These are phyloP conservation scores for Leccinum rimulosum DNA, from an alignment of 768 basidiomycete species.

Conservation along the genomic window DNA sequence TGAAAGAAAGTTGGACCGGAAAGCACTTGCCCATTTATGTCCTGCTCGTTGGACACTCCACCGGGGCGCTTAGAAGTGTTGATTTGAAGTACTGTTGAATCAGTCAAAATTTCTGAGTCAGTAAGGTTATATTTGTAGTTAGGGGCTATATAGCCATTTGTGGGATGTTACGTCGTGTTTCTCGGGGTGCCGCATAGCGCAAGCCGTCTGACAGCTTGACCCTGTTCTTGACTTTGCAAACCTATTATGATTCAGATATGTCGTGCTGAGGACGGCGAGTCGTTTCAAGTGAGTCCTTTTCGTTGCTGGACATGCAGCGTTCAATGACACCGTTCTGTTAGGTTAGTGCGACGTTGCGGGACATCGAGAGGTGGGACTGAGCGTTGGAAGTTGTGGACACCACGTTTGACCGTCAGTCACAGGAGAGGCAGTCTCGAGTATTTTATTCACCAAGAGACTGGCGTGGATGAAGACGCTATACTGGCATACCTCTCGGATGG, in stretches of 20 bases:
- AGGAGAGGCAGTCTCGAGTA: slow-evolving; percentile 68
- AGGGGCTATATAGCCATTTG: slow-evolving; percentile 21
- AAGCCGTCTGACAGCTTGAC: neutral
- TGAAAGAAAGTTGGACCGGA: neutral
- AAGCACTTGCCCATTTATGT: neutral
- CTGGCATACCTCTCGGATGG: slow-evolving; percentile 82
- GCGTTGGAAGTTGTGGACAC: slow-evolving; percentile 1
- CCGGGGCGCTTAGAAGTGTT: neutral
- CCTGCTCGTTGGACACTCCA: neutral
- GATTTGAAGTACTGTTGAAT: no score
- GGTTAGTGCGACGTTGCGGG: slow-evolving; percentile 66
- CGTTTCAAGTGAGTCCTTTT: slow-evolving; percentile 47
- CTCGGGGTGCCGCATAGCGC: slow-evolving; percentile 1
- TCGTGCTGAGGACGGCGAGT: slow-evolving; percentile 61
- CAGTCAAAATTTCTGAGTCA: no score
- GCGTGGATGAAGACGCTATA: slow-evolving; percentile 64
- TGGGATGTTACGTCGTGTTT: slow-evolving; percentile 20
- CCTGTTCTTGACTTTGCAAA: slow-evolving; percentile 9
- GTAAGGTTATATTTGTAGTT: neutral
- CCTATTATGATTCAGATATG: slow-evolving; percentile 59
- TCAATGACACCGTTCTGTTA: slow-evolving; percentile 5
- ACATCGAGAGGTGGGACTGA: slow-evolving; percentile 65
- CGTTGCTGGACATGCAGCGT: neutral
- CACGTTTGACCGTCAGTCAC: slow-evolving; percentile 6
- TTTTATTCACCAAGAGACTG: slow-evolving; percentile 70